phyloP scores from a whole-genome alignment of 345 rosid species.

The Capsella bursapastoris region DNA sequence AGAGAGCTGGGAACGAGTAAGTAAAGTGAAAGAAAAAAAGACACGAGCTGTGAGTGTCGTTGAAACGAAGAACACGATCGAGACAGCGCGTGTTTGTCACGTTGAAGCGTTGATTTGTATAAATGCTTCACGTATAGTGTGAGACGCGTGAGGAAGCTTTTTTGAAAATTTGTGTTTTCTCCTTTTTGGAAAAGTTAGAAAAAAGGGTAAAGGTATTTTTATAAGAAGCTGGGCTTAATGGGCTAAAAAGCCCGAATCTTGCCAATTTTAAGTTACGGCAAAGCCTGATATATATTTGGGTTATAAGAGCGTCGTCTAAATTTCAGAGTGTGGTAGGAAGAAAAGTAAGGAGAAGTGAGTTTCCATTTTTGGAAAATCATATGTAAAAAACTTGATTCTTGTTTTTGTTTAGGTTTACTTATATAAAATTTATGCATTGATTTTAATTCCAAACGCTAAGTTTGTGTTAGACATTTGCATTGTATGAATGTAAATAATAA shows the following conservation, averaged over 20 bases:
- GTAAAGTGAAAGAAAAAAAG: slow-evolving; percentile 28
- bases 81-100: background rate
- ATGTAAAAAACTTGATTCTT: too few species aligned
- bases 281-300: background rate
- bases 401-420: too few species aligned
- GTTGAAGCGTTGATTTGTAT: background rate
- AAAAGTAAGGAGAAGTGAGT: background rate
- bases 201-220: slow-evolving; percentile 14
- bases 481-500: background rate
- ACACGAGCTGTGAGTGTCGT: slow-evolving; percentile 8
- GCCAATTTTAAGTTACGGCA: background rate
- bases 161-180: slow-evolving; percentile 24
- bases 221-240: background rate
- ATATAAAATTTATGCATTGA: too few species aligned
- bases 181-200: background rate
- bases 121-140: background rate
- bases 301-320: background rate
- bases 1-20: slow-evolving; percentile 18
- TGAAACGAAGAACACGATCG: background rate
- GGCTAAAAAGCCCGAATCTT: slow-evolving; percentile 15
- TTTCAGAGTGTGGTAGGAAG: background rate
- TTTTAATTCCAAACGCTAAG: background rate
- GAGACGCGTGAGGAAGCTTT: slow-evolving; percentile 10
- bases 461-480: background rate
- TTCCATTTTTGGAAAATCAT: background rate